phyloP scores from a whole-genome alignment of 768 basidiomycete genomes.

The Mycena vitilis region DNA sequence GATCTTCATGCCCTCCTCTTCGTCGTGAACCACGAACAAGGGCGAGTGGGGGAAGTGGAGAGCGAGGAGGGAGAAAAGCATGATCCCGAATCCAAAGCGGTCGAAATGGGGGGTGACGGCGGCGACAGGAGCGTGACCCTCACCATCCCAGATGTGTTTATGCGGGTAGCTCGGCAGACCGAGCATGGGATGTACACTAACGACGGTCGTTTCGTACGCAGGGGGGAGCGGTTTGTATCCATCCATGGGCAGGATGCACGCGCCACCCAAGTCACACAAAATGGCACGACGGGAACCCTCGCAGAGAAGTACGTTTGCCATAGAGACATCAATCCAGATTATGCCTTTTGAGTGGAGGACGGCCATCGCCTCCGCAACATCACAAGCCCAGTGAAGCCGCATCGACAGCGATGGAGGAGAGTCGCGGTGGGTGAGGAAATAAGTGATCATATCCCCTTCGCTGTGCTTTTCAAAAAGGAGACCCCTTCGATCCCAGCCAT shows the following conservation, averaged over 20 bases:
- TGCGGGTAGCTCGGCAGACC: slow-evolving; percentile 1
- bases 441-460: not conserved
- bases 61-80: slow-evolving; percentile 10
- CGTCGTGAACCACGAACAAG: not conserved
- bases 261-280: slow-evolving; percentile 9
- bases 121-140: not conserved
- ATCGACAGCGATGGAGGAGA: slow-evolving; percentile 3
- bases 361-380: not conserved
- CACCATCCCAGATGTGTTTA: slow-evolving; percentile 2
- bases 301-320: not conserved
- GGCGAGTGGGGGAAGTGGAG: slow-evolving; percentile 14
- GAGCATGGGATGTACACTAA: slow-evolving; percentile 4
- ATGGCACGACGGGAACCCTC: not conserved
- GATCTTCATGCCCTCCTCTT: slow-evolving; percentile 1
- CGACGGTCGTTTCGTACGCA: not conserved
- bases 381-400: not conserved
- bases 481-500: slow-evolving; percentile 8
- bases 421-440: slow-evolving; percentile 5
- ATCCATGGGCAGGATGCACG: slow-evolving; percentile 1
- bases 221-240: slow-evolving; percentile 3
- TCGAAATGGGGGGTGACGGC: not conserved
- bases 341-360: not conserved
- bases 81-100: slow-evolving; percentile 14
- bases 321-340: not conserved
- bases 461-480: slow-evolving; percentile 9